These are phyloP conservation scores for Prunus dulcis DNA, from an alignment of 306 rosid species.

Conservation along the genomic window DNA sequence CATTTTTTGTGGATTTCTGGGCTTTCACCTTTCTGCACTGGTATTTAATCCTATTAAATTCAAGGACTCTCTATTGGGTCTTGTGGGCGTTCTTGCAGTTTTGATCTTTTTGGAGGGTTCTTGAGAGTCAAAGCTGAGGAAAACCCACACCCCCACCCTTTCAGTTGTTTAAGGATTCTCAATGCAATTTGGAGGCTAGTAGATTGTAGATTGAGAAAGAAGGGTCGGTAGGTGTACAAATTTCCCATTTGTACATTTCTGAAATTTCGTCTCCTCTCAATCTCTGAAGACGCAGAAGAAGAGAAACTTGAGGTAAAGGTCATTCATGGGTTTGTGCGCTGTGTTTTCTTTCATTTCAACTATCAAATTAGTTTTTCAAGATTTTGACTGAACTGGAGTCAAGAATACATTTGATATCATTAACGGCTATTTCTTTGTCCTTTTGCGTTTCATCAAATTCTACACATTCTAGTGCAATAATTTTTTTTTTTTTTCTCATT, in stretches of 20 bases:
- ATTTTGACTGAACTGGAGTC: neutral
- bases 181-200: neutral
- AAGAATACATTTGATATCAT: neutral
- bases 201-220: neutral
- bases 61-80: neutral
- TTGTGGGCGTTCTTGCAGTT: neutral
- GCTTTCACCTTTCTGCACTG: slow-evolving; percentile 12
- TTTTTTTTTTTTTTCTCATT: neutral
- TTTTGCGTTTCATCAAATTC: neutral
- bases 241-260: slow-evolving; percentile 13
- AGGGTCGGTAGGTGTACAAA: neutral
- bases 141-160: neutral
- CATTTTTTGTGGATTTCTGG: slow-evolving; percentile 3
- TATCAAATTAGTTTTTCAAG: neutral
- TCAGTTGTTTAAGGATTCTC: neutral
- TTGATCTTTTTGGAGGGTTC: neutral
- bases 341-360: neutral
- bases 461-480: neutral
- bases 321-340: neutral
- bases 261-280: neutral
- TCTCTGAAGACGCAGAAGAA: neutral
- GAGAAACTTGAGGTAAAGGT: slow-evolving; percentile 22
- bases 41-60: neutral
- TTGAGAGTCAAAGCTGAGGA: slow-evolving; percentile 13
- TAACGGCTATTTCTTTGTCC: too few relatives aligned